Evolutionary conservation across 768 basidiomycete species (phyloP).

Genomic region (Pleurotus salmoneostramineus): DNA sequence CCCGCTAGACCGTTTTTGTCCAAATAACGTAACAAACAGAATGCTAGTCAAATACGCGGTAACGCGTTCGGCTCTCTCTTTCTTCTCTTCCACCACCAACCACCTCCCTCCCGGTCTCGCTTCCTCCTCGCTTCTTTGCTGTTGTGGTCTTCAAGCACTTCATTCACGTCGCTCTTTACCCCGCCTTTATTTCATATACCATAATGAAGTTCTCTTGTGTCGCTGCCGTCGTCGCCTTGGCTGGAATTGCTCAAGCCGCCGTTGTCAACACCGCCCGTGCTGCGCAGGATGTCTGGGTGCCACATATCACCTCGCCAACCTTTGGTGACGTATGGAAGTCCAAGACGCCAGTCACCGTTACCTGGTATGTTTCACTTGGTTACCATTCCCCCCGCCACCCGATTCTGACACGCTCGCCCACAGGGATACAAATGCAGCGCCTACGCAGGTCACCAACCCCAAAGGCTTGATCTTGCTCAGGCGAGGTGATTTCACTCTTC

Average conservation of each 20-base stretch:
- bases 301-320: constrained; percentile 23
- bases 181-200: not conserved
- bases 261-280: constrained; percentile 18
- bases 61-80: not conserved
- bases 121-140: not conserved
- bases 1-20: not conserved
- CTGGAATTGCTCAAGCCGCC: constrained; percentile 19
- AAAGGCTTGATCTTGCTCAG: constrained; percentile 17
- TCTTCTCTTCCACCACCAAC: not conserved
- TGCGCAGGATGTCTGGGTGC: constrained; percentile 25
- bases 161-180: constrained; percentile 4
- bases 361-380: constrained; percentile 20
- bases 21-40: not conserved
- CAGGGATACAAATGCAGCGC: constrained; percentile 37
- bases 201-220: constrained; percentile 6
- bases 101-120: not conserved
- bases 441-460: constrained; percentile 36
- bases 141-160: not conserved
- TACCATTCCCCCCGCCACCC: not conserved
- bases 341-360: constrained; percentile 21
- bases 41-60: not conserved
- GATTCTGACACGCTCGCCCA: not conserved
- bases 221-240: constrained; percentile 16
- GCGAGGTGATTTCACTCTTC: constrained; percentile 23
- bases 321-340: constrained; percentile 23